Evolutionary conservation across 73 alveolate species (phyloP).

Genomic region (Paramecium octaurelia): DNA sequence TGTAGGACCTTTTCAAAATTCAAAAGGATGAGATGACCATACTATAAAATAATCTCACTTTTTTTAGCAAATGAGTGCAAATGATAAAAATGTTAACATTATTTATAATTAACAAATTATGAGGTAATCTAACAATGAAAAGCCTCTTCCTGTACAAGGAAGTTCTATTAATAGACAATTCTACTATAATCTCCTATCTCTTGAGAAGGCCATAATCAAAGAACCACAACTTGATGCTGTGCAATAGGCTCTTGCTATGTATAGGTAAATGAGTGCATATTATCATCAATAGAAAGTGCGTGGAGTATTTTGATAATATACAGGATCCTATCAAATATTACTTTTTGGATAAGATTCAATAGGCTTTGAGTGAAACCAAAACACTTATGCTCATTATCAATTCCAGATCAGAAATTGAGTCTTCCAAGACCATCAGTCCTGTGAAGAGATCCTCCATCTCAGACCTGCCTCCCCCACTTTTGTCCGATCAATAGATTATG

Average conservation of each 20-base stretch:
- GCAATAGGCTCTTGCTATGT: not conserved
- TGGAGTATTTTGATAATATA: not conserved
- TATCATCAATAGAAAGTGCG: not conserved
- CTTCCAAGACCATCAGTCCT: not conserved
- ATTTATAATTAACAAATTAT: not conserved
- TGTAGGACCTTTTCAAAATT: not conserved
- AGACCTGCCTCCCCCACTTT: not conserved
- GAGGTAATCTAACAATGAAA: conserved; percentile 13
- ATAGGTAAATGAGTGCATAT: not conserved
- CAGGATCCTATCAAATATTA: not conserved
- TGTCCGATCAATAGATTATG: not conserved
- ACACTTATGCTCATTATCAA: not conserved
- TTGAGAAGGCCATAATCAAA: not conserved
- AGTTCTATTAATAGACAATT: not conserved
- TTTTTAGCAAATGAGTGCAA: not conserved
- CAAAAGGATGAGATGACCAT: conserved; percentile 1
- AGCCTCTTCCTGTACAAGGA: not conserved
- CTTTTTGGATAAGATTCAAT: not conserved
- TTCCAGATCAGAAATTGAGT: not conserved
- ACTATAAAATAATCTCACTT: conserved; percentile 11
- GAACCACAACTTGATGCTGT: not conserved
- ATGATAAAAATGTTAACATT: not conserved
- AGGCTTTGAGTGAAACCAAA: conserved; percentile 11
- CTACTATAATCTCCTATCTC: not conserved
- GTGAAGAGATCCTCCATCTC: not conserved